Evolutionary conservation across 1,139 yeast species (phyloP).

Genomic region (Yamadazyma spencermartinsiae): DNA sequence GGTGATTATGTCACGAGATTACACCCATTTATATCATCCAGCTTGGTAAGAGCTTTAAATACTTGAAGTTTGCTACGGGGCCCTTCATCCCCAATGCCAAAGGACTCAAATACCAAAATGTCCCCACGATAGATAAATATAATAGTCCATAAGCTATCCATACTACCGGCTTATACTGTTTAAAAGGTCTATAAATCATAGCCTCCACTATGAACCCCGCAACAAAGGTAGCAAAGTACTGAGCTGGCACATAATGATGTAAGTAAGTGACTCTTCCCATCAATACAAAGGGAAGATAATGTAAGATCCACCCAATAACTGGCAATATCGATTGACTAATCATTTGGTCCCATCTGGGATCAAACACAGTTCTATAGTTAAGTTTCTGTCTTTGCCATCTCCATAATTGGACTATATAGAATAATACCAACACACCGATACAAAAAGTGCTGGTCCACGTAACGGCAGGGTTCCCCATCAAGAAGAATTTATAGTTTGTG

Average conservation of each 20-base stretch:
- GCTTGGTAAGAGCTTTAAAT: slow-evolving; percentile 70
- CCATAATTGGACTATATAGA: slow-evolving; percentile 20
- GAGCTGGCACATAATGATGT: slow-evolving; percentile 95
- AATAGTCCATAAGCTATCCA: slow-evolving; percentile 12
- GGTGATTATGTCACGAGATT: too few relatives aligned
- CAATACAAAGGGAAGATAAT: slow-evolving; percentile 82
- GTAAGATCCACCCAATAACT: slow-evolving; percentile 93
- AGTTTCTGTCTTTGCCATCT: slow-evolving; percentile 38
- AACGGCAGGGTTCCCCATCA: slow-evolving; percentile 67
- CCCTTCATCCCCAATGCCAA: slow-evolving; percentile 91
- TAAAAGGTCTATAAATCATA: slow-evolving; percentile 16
- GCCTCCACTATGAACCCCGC: slow-evolving; percentile 40
- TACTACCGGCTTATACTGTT: slow-evolving; percentile 5
- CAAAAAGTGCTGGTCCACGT: slow-evolving; percentile 56
- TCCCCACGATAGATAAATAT: slow-evolving; percentile 23
- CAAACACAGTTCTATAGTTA: slow-evolving; percentile 13
- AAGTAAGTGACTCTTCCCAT: slow-evolving; percentile 98
- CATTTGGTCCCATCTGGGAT: slow-evolving; percentile 10
- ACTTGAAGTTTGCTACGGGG: slow-evolving; percentile 60
- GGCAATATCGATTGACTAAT: slow-evolving; percentile 39
- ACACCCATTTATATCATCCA: slow-evolving; percentile 53
- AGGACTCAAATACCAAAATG: slow-evolving; percentile 72
- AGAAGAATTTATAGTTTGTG: slow-evolving; percentile 49
- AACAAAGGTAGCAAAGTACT: slow-evolving; percentile 89
- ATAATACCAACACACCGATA: slow-evolving; percentile 22